These are phyloP conservation scores for Cyberlindnera bimundalis DNA, from an alignment of 805 yeast species.

Conservation along the genomic window DNA sequence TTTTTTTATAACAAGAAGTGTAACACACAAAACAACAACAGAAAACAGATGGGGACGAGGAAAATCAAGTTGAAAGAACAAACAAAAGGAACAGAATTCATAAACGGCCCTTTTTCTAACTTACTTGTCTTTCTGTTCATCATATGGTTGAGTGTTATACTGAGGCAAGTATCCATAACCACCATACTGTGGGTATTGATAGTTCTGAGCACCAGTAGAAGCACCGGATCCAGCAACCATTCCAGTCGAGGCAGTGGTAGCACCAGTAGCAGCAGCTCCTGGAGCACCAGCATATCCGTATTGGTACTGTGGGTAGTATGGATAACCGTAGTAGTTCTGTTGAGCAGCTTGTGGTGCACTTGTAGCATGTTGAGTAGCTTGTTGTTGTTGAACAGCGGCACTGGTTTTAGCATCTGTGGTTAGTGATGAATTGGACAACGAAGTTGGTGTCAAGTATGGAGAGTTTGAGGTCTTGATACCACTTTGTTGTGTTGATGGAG, in stretches of 20 bases:
- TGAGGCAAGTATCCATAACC: conserved; percentile 27
- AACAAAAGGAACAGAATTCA: background rate
- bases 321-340: conserved; percentile 18
- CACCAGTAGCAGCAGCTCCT: conserved; percentile 8
- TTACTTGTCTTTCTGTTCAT: conserved; percentile 25
- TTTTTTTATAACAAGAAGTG: background rate
- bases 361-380: conserved; percentile 5
- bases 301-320: conserved; percentile 18
- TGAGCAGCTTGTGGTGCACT: conserved; percentile 7
- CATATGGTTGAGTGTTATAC: conserved; percentile 24
- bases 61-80: background rate
- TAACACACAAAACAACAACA: no score
- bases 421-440: conserved; percentile 19
- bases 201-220: conserved; percentile 10
- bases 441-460: conserved; percentile 26
- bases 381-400: conserved; percentile 10
- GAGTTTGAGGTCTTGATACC: conserved; percentile 14
- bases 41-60: background rate
- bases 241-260: conserved; percentile 10
- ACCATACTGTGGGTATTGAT: conserved; percentile 25
- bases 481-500: conserved; percentile 4
- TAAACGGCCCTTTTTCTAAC: no score
- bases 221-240: conserved; percentile 5
- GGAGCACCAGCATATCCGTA: conserved; percentile 13
- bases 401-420: conserved; percentile 6